Evolutionary conservation across 2,329 filamentous ascomycete genomes (phyloP), one percentile per base, ranked within the genome.

Genomic region (Aspergillus sp.): DNA sequence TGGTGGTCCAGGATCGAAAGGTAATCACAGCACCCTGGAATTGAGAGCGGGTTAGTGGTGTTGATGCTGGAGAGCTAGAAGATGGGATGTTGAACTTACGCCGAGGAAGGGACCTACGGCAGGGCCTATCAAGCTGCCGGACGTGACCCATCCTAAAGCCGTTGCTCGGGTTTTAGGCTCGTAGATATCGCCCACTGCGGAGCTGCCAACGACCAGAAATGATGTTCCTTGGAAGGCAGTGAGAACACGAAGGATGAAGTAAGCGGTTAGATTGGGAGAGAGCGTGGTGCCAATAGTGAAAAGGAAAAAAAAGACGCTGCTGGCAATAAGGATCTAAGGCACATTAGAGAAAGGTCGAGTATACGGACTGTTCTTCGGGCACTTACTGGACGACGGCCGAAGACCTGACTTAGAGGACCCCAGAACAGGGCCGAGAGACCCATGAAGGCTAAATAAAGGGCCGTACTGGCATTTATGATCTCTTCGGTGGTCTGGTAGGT

Each of bases 171-270:
- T 87, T 0, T 85, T 87, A 3, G 86, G 86, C 1, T 85, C 82
- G 65, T 87, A 88, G 39, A 87, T 83, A 65, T 89, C 85, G 52
- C 87, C 87, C 57, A 92, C 86, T 56, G 87, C 87, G 2, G 87
- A 85, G 12, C 85, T 85, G 0, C 90, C 90, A 46, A 92, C 84
- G 11, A 91, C 84, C 12, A 93, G 80, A 64, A 93, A 91, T 0
- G 87, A 85, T 0, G 89, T 92, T 14, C 90, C 90, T 75, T 90
- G 87, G 66, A 92, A 89, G 0, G 89, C 90, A 0, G 88, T 90
- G 29, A 91, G 78, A 51, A 90, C 85, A 6, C 90, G 85, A 69
- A 93, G 91, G 54, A 91, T 80, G 70, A 90, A 91, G 73, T 91
- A 94, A 0, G 85, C 78, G 1, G 83, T 83, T 20, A 94, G 77